Percentiles rank a stretch among this genome's conserved stretches.
phyloP scores from a whole-genome alignment of 2,329 filamentous ascomycete genomes.

The Metarhizium brunneum region DNA sequence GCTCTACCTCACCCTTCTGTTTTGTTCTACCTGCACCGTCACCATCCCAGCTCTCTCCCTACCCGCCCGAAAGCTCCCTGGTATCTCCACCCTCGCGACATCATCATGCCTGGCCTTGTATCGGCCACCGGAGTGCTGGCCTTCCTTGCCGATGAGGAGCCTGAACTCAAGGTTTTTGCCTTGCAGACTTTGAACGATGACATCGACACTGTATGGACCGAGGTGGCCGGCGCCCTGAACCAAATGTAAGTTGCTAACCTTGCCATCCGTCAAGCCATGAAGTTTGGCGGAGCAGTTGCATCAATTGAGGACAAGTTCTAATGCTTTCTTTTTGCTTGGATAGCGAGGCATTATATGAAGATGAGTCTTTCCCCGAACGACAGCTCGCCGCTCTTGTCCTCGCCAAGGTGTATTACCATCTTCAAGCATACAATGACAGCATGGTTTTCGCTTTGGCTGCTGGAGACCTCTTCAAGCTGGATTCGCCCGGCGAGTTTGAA shows the following conservation, averaged over 20 bases:
- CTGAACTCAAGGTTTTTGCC: slow-evolving; percentile 89
- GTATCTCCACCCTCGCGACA: background rate
- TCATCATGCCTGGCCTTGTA: slow-evolving; percentile 78
- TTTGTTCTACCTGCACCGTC: background rate
- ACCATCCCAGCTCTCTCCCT: background rate
- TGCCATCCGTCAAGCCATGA: background rate
- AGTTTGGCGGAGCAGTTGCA: background rate
- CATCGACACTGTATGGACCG: slow-evolving; percentile 95
- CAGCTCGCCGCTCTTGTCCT: slow-evolving; percentile 90
- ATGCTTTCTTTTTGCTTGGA: slow-evolving; percentile 6
- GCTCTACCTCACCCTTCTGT: background rate
- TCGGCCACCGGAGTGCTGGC: slow-evolving; percentile 91
- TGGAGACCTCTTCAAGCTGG: slow-evolving; percentile 89
- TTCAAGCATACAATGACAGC: slow-evolving; percentile 98
- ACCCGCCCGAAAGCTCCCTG: background rate
- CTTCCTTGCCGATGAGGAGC: slow-evolving; percentile 90
- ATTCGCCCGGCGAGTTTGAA: slow-evolving; percentile 88
- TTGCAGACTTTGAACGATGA: slow-evolving; percentile 92
- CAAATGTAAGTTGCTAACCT: slow-evolving; percentile 60
- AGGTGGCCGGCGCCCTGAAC: slow-evolving; percentile 84
- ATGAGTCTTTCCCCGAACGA: slow-evolving; percentile 87
- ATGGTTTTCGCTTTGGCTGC: slow-evolving; percentile 96
- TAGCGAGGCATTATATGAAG: slow-evolving; percentile 95
- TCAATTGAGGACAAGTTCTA: background rate
- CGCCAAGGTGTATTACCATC: slow-evolving; percentile 97